Conservation (phyloP, 148 eudicot genomes). For the Tetragonia tetragonoides region DNA sequence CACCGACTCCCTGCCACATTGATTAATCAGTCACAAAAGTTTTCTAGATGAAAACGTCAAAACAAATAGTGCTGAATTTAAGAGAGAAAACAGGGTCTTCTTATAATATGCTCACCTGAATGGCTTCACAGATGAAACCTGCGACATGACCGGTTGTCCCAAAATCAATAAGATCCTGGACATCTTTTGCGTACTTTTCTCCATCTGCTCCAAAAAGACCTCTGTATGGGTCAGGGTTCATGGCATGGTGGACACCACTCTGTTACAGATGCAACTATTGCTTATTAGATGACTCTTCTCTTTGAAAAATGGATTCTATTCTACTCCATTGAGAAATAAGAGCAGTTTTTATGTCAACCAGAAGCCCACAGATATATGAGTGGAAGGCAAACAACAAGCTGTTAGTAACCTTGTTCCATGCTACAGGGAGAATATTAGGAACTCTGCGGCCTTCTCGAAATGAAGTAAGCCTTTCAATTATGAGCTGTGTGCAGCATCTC, state of each 20-base stretch:
- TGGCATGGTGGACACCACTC: constrained; percentile 94
- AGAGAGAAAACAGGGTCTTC: not conserved
- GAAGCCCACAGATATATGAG: not conserved
- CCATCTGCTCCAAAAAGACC: constrained; percentile 97
- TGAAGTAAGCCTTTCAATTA: not conserved
- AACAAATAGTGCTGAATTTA: not conserved
- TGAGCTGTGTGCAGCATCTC: not conserved
- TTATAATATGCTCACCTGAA: constrained; percentile 49
- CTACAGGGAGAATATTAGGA: not conserved
- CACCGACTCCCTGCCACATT: constrained; percentile 86
- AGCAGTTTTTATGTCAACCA: not conserved
- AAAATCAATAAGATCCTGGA: constrained; percentile 68
- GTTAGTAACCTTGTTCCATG: not conserved
- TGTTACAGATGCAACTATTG: constrained; percentile 30
- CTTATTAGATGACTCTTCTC: not conserved
- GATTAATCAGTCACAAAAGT: not conserved
- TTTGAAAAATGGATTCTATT: not conserved
- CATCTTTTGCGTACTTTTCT: constrained; percentile 77
- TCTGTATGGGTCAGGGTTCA: constrained; percentile 92
- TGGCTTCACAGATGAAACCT: constrained; percentile 82
- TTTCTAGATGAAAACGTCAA: not conserved
- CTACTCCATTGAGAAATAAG: not conserved
- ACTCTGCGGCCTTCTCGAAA: not conserved
- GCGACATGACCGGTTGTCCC: constrained; percentile 90
- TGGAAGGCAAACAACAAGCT: not conserved